Percentiles rank a stretch among this genome's conserved stretches.
phyloP scores from a whole-genome alignment of 352 stramenopile genomes.

The Phytophthora tubulina region DNA sequence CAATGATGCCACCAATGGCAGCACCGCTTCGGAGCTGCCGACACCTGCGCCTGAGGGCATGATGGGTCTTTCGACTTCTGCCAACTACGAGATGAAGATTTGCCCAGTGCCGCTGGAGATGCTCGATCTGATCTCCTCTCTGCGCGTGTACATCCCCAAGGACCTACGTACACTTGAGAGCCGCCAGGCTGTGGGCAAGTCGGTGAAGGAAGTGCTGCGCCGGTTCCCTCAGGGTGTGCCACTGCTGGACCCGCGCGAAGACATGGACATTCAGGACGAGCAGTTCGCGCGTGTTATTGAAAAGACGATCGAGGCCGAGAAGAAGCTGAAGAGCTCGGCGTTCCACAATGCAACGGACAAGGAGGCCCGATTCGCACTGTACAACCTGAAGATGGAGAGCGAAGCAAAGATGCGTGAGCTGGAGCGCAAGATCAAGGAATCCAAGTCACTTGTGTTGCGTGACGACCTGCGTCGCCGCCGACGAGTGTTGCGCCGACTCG shows the following conservation, averaged over 20 bases:
- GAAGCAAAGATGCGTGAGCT: constrained; percentile 94
- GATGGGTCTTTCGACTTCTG: constrained; percentile 62
- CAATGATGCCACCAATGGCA: constrained; percentile 41
- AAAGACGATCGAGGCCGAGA: constrained; percentile 79
- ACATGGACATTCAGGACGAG: constrained; percentile 95
- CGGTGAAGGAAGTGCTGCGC: constrained; percentile 78
- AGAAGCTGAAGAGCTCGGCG: constrained; percentile 69
- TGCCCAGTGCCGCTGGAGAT: constrained; percentile 84
- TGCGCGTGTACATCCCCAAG: constrained; percentile 89
- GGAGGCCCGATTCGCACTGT: constrained; percentile 83
- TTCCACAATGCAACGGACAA: constrained; percentile 85
- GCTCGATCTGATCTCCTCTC: constrained; percentile 79
- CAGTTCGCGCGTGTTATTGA: constrained; percentile 92
- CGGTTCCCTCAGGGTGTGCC: constrained; percentile 88
- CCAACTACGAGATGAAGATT: constrained; percentile 85
- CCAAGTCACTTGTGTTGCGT: constrained; percentile 96
- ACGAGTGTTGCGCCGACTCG: constrained; percentile 95
- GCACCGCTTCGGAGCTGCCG: constrained; percentile 50
- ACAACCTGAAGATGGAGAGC: constrained; percentile 93
- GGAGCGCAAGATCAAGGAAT: constrained; percentile 94
- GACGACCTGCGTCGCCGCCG: constrained; percentile 97
- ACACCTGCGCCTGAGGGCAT: constrained; percentile 64
- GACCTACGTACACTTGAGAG: constrained; percentile 79
- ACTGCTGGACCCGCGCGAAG: constrained; percentile 94
- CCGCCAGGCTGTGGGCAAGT: constrained; percentile 82